phyloP scores from a whole-genome alignment of 2,329 filamentous ascomycete species.

The Aspergillus intermedius region DNA sequence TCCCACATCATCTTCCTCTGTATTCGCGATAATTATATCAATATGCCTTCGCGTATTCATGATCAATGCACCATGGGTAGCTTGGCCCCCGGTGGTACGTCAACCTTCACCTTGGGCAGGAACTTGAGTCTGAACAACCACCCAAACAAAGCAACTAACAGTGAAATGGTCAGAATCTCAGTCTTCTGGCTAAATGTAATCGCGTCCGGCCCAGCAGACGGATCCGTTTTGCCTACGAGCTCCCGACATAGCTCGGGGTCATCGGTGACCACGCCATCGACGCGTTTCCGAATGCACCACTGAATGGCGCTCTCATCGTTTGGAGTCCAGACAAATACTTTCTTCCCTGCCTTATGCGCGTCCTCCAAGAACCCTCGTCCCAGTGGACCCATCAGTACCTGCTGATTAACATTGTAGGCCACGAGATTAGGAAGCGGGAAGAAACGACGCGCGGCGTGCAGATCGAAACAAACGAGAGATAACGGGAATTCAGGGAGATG shows the following conservation, averaged over 20 bases:
- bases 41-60: not conserved
- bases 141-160: not conserved
- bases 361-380: conserved; percentile 62
- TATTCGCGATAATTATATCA: too few species aligned
- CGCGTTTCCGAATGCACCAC: conserved; percentile 60
- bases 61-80: not conserved
- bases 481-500: conserved; percentile 41
- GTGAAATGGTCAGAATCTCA: not conserved
- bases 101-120: not conserved
- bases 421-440: conserved; percentile 54
- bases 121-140: not conserved
- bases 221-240: not conserved
- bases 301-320: conserved; percentile 74
- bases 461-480: conserved; percentile 38
- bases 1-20: too few species aligned
- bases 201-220: not conserved
- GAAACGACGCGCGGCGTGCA: conserved; percentile 62
- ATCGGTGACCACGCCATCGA: conserved; percentile 84
- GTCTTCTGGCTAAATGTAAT: not conserved
- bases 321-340: conserved; percentile 78
- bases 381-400: conserved; percentile 59
- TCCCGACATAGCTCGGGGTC: conserved; percentile 52
- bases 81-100: not conserved
- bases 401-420: conserved; percentile 69
- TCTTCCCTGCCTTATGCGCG: conserved; percentile 49